phyloP scores from a whole-genome alignment of 1,284 basidiomycete species.

The Mycocalia duriaeana region DNA sequence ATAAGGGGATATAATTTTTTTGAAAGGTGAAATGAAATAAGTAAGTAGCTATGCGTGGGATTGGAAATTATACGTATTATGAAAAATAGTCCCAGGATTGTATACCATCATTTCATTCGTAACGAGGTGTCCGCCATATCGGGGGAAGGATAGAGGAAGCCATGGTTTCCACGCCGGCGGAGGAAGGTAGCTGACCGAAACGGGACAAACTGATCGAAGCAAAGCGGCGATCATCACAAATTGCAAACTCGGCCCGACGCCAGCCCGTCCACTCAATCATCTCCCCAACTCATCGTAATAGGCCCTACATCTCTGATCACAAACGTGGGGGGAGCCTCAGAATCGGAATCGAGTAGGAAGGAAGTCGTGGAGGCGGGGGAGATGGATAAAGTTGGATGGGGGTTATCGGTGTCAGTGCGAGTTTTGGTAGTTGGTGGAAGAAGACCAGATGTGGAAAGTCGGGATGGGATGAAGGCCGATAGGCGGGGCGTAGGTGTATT shows the following conservation, averaged over 20 bases:
- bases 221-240: neutral
- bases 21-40: neutral
- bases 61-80: neutral
- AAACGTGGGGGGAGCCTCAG: no score
- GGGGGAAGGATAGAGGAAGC: neutral
- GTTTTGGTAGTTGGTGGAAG: neutral
- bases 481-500: neutral
- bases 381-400: neutral
- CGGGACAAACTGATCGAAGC: neutral
- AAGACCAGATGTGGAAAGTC: neutral
- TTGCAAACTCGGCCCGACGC: neutral
- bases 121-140: no score
- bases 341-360: neutral
- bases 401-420: neutral
- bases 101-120: no score
- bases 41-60: neutral
- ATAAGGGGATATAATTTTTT: neutral
- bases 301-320: neutral
- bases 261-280: neutral
- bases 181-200: neutral
- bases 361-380: neutral
- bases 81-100: neutral
- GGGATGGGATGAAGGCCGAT: neutral
- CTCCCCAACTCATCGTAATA: slow-evolving; percentile 1
- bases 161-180: neutral